These are phyloP conservation scores for Lactarius akahatsu DNA, from an alignment of 768 basidiomycete species.

Conservation along the genomic window DNA sequence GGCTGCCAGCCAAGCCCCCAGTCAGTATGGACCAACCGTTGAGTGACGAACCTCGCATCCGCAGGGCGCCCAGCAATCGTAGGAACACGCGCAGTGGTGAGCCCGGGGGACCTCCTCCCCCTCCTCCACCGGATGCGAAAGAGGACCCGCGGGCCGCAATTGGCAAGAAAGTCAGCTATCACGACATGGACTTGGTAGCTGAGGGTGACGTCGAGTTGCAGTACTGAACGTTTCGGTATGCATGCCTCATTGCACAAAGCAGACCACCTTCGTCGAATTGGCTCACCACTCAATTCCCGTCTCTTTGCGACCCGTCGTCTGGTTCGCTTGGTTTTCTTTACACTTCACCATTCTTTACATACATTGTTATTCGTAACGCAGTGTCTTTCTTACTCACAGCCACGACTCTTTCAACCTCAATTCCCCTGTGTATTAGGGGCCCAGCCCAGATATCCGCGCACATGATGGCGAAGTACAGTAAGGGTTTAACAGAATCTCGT, in stretches of 20 bases:
- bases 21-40: constrained; percentile 46
- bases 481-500: constrained; percentile 1
- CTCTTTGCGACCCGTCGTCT: constrained; percentile 6
- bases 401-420: constrained; percentile 19
- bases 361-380: constrained; percentile 28
- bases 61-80: constrained; percentile 42
- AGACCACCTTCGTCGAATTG: neutral
- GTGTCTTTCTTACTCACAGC: constrained; percentile 8
- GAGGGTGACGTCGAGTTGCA: constrained; percentile 54
- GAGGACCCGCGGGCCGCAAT: constrained; percentile 91
- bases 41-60: constrained; percentile 39
- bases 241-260: neutral
- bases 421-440: neutral
- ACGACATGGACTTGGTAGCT: constrained; percentile 93
- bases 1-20: constrained; percentile 77
- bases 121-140: constrained; percentile 84
- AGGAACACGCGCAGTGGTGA: constrained; percentile 35
- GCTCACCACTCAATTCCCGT: neutral
- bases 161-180: constrained; percentile 88
- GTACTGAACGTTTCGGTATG: constrained; percentile 33
- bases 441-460: neutral
- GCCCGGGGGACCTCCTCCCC: constrained; percentile 57
- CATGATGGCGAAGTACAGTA: neutral
- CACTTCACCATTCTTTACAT: constrained; percentile 17
- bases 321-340: constrained; percentile 13